These are phyloP conservation scores for Samsoniella hepiali DNA, from an alignment of 2,329 filamentous ascomycete species.

Conservation along the genomic window DNA sequence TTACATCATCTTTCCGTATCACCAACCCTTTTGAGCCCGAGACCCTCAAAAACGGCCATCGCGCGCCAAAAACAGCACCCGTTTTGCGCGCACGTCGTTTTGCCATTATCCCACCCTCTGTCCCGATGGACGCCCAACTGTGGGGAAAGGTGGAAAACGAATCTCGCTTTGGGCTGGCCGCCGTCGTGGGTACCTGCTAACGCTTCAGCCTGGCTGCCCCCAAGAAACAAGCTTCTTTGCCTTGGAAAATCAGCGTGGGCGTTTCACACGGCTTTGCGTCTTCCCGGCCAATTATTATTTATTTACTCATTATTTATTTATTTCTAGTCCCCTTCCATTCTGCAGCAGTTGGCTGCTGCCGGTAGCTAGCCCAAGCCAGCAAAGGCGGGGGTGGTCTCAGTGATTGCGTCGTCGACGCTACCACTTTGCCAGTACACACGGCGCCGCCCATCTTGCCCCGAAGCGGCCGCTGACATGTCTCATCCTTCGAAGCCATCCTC, in stretches of 20 bases:
- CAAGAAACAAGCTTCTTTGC: not conserved
- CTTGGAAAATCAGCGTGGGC: not conserved
- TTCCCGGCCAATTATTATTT: not conserved
- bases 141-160: conserved; percentile 8
- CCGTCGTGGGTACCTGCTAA: not conserved
- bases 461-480: conserved; percentile 15
- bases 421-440: no score
- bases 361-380: no score
- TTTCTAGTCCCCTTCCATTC: no score
- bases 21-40: not conserved
- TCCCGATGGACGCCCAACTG: conserved; percentile 15
- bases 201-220: not conserved
- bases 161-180: conserved; percentile 9
- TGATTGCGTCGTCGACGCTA: not conserved
- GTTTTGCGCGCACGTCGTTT: no score
- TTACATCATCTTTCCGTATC: not conserved
- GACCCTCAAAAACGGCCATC: no score
- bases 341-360: no score
- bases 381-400: not conserved
- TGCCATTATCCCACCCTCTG: not conserved
- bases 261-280: not conserved
- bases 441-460: not conserved
- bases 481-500: not conserved
- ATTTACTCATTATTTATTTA: no score
- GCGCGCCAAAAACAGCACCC: no score